Evolutionary conservation across 345 rosid species (phyloP), one percentile per base, ranked within the genome.

Genomic region (Ceriops decandra): DNA sequence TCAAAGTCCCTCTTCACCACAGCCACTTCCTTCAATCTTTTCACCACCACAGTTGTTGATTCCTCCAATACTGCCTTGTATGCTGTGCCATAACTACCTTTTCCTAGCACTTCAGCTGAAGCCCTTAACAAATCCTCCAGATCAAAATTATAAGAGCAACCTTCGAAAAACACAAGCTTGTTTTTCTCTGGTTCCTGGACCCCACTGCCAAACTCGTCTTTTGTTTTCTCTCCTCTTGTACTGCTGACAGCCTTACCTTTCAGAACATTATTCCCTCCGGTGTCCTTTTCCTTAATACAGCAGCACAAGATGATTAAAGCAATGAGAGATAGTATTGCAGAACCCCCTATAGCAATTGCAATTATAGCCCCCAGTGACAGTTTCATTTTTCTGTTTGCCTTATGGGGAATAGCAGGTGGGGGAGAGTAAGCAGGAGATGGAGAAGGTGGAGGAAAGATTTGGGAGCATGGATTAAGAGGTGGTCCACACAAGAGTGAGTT

Each of bases 31-130:
- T 79, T 90, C 82, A 93, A 74, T 82, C 98, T 80, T 77, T 93
- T 93, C 38, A 93, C 97, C 38, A 88, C 97, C 24, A 90, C 96
- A 0, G 93, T 88, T 15, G 82, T 87, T 24, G 88, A 82, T 71
- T 88, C 95, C 76, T 90, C 96, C 79, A 93, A 76, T 49, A 87
- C 84, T 8, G 97, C 98, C 77, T 93, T 93, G 68, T 93, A 93
- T 21, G 98, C 83, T 0, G 88, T 90, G 65, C 98, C 97, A 66
- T 78, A 87, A 21, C 89, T 87, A 49, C 98, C 98, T 64, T 90
- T 93, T 57, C 98, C 98, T 27, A 93, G 76, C 22, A 93, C 93
- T 76, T 93, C 98, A 32, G 97, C 98, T 0, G 98, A 90, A 68
- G 96, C 96, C 77, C 96, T 93, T 73, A 93, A 66, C 42, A 93